These are phyloP conservation scores for Colletotrichum noveboracense DNA, from an alignment of 2,329 filamentous ascomycete species.

Conservation along the genomic window DNA sequence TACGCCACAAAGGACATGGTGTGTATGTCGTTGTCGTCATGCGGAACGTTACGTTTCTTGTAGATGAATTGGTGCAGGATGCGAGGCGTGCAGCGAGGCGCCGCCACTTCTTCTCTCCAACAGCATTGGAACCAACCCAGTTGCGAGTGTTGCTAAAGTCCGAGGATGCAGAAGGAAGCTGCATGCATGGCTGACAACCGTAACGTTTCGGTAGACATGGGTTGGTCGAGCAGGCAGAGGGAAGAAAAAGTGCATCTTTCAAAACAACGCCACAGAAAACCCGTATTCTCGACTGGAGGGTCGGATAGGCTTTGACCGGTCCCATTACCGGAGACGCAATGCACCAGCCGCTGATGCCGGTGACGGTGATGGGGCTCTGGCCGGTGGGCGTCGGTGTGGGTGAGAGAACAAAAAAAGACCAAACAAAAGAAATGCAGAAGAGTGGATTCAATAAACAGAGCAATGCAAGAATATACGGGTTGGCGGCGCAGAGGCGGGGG, in stretches of 20 bases:
- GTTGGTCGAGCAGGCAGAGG: not conserved
- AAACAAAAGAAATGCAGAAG: not conserved
- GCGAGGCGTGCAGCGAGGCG: not conserved
- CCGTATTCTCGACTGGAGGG: slow-evolving; percentile 1
- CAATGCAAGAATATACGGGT: not conserved
- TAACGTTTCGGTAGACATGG: not conserved
- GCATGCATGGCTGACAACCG: not conserved
- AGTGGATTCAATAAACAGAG: not conserved
- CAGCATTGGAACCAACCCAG: not conserved
- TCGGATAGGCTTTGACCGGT: not conserved
- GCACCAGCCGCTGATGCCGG: not conserved
- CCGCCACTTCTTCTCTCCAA: not conserved
- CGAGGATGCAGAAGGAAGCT: not conserved
- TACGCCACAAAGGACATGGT: not conserved
- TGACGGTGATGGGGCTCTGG: not conserved
- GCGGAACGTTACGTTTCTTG: not conserved
- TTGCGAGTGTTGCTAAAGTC: not conserved
- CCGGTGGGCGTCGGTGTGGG: not conserved
- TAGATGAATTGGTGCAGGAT: not conserved
- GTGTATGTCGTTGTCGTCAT: not conserved
- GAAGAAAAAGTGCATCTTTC: not conserved
- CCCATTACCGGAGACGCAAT: not conserved
- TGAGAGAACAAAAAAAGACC: not conserved
- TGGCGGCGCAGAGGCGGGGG: not conserved
- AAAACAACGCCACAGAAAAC: not conserved